Percentiles rank a stretch among this genome's conserved stretches.
Evolutionary conservation across 73 alveolate species (phyloP).

Genomic region (Paramecium sexaurelia): DNA sequence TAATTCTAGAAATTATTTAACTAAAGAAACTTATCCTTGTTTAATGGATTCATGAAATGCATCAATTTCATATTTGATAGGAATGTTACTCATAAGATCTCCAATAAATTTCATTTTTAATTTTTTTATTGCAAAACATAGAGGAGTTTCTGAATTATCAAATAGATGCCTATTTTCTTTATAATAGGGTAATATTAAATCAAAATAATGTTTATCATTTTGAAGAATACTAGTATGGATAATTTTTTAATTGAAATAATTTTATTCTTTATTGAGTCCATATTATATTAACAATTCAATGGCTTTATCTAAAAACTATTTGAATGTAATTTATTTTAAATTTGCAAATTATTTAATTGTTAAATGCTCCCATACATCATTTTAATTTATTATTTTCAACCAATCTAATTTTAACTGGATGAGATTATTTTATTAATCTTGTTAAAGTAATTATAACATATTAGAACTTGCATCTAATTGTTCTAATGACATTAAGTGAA

Average conservation of each 20-base stretch:
- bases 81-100: not conserved
- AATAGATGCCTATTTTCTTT: not conserved
- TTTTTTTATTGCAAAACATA: conserved; percentile 18
- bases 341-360: conserved; percentile 1
- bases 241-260: not conserved
- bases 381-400: conserved; percentile 13
- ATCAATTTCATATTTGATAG: not conserved
- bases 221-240: not conserved
- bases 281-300: not conserved
- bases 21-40: conserved; percentile 28
- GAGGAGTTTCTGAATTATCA: conserved; percentile 3
- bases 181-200: not conserved
- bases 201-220: conserved; percentile 15
- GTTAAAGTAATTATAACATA: not conserved
- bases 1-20: not conserved
- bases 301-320: conserved; percentile 5
- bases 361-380: not conserved
- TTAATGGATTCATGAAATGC: conserved; percentile 49
- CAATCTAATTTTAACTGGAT: conserved; percentile 2
- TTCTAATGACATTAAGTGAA: not conserved
- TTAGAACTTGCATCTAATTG: not conserved
- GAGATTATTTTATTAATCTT: not conserved
- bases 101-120: not conserved
- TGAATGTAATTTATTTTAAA: not conserved
- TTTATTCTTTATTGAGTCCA: not conserved